These are phyloP conservation scores for Trypanosoma lewisi DNA, from an alignment of 208 protist species.

Conservation along the genomic window DNA sequence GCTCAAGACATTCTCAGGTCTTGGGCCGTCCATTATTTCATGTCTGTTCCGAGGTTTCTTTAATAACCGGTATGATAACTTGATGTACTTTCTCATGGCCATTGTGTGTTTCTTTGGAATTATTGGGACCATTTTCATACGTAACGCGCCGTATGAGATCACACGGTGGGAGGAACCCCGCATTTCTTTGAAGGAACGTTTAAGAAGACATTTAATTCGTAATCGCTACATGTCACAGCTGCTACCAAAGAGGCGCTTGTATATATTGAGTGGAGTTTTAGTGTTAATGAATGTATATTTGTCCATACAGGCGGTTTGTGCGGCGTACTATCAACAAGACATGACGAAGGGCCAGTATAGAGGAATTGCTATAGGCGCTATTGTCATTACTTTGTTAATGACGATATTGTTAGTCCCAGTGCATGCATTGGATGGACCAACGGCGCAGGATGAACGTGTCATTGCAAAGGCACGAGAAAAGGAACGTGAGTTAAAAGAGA, in stretches of 20 bases:
- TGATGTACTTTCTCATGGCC: conserved; percentile 21
- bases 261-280: conserved; percentile 30
- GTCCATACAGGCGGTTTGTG: conserved; percentile 45
- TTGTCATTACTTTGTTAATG: conserved; percentile 29
- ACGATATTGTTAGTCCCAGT: conserved; percentile 28
- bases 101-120: conserved; percentile 9
- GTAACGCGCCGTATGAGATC: conserved; percentile 46
- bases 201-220: conserved; percentile 39
- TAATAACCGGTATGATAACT: conserved; percentile 6
- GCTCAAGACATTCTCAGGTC: conserved; percentile 16
- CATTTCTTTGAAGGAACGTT: conserved; percentile 24
- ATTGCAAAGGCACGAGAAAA: conserved; percentile 27
- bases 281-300: conserved; percentile 55
- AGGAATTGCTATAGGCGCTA: conserved; percentile 41
- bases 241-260: conserved; percentile 42
- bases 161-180: conserved; percentile 34
- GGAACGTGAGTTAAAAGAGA: conserved; percentile 26
- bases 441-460: conserved; percentile 40
- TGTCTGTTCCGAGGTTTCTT: conserved; percentile 17
- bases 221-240: conserved; percentile 63
- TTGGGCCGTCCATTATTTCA: conserved; percentile 9
- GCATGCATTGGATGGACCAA: conserved; percentile 30
- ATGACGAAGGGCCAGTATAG: conserved; percentile 33
- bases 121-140: conserved; percentile 16
- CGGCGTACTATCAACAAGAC: conserved; percentile 24